Conservation (phyloP, 768 basidiomycete species). For the Gautieria morchelliformis region DNA sequence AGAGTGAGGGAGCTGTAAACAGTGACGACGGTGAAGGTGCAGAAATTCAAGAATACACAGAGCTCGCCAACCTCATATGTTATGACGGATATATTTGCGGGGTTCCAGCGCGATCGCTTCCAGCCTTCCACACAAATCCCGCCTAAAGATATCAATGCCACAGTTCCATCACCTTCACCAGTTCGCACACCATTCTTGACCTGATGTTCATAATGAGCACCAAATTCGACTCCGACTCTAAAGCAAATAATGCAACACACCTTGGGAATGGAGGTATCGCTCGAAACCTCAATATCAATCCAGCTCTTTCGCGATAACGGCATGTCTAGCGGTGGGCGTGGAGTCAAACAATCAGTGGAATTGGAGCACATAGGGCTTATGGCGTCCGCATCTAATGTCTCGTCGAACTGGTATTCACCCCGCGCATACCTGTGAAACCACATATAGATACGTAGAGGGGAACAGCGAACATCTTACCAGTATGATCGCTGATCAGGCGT, state of each 20-base stretch:
- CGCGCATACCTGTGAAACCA: constrained; percentile 50
- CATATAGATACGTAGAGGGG: background rate
- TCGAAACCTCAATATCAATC: constrained; percentile 80
- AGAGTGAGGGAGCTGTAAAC: constrained; percentile 60
- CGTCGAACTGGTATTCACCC: constrained; percentile 60
- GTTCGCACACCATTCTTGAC: constrained; percentile 80
- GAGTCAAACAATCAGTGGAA: constrained; percentile 34
- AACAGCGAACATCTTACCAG: constrained; percentile 38
- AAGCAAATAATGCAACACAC: constrained; percentile 19
- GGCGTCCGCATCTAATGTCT: constrained; percentile 34
- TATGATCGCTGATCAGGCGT: constrained; percentile 57
- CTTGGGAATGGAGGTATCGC: constrained; percentile 50
- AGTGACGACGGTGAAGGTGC: background rate
- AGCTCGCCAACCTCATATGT: constrained; percentile 68
- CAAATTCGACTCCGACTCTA: background rate
- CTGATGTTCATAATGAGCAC: constrained; percentile 21
- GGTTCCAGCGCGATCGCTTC: constrained; percentile 86
- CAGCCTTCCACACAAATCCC: constrained; percentile 98
- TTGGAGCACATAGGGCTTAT: constrained; percentile 36
- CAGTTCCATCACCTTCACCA: constrained; percentile 95
- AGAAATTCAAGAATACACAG: background rate
- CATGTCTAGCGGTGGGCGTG: constrained; percentile 40
- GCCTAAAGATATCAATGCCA: constrained; percentile 73
- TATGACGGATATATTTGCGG: constrained; percentile 73
- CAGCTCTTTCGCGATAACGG: constrained; percentile 52